A percentile compares a stretch with the other conserved stretches of the same genome.
phyloP scores from a whole-genome alignment of 208 protist species.

The Acanthamoeba castellanii region DNA sequence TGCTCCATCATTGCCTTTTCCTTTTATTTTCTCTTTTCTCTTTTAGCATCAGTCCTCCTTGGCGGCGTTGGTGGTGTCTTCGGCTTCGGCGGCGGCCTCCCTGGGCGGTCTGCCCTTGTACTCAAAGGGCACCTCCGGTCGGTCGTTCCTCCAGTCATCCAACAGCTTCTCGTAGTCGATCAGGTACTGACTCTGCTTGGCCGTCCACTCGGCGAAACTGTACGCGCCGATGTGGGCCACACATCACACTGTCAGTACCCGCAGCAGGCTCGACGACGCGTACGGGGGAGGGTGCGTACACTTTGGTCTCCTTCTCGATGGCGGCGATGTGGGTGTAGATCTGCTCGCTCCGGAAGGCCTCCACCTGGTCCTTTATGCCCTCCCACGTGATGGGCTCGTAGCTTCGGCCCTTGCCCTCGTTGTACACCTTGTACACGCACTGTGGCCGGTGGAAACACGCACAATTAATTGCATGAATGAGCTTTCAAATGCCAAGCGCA shows the following conservation, averaged over 20 bases:
- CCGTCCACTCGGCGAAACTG: conserved; percentile 7
- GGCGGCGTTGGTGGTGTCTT: background rate
- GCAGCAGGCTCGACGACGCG: background rate
- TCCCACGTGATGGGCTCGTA: conserved; percentile 12
- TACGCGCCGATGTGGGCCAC: background rate
- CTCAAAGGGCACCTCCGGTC: background rate
- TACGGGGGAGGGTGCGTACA: background rate
- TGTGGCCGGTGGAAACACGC: background rate
- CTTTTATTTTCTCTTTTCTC: background rate
- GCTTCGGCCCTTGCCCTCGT: background rate
- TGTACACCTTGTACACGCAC: conserved; percentile 61
- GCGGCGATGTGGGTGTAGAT: conserved; percentile 41
- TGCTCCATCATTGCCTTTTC: background rate
- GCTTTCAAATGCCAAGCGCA: too few species aligned
- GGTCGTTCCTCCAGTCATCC: conserved; percentile 27
- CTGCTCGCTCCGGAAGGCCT: background rate
- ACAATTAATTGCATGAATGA: too few species aligned
- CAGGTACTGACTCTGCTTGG: conserved; percentile 24
- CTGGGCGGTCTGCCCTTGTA: background rate
- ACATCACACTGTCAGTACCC: background rate
- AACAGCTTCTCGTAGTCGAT: conserved; percentile 33
- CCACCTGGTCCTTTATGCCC: conserved; percentile 37
- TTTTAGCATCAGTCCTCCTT: background rate
- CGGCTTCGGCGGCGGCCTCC: background rate
- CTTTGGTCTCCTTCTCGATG: conserved; percentile 8